phyloP scores from a whole-genome alignment of 345 rosid genomes.

The Gossypium rotundifolium region DNA sequence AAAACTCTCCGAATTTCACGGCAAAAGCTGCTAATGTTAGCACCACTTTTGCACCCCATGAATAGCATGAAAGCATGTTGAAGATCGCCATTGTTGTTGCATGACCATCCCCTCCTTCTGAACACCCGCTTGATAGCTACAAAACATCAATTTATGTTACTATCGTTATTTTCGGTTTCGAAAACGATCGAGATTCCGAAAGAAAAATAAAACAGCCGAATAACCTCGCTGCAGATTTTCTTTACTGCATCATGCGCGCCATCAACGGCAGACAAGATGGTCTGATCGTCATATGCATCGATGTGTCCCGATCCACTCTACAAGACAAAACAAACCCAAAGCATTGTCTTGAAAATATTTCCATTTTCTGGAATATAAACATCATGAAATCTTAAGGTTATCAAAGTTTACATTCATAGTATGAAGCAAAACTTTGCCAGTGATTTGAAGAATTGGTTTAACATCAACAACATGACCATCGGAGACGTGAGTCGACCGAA shows the following conservation, averaged over 20 bases:
- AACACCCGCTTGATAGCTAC: conserved; percentile 42
- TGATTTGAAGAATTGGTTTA: conserved; percentile 27
- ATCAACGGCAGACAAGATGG: conserved; percentile 4
- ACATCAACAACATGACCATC: conserved; percentile 38
- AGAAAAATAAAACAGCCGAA: no score
- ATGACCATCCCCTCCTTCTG: conserved; percentile 30
- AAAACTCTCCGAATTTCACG: conserved; percentile 39
- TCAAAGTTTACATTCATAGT: conserved; percentile 24
- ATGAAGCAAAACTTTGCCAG: conserved; percentile 27
- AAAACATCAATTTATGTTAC: background rate
- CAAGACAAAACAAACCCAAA: background rate
- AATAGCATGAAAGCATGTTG: conserved; percentile 28
- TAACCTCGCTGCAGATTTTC: conserved; percentile 42
- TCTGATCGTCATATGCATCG: conserved; percentile 15
- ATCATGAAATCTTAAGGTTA: background rate
- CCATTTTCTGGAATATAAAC: no score
- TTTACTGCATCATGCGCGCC: conserved; percentile 31
- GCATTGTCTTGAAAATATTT: background rate
- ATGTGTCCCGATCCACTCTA: conserved; percentile 20
- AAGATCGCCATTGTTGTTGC: conserved; percentile 33
- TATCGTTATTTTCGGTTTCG: no score
- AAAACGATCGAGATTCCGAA: no score
- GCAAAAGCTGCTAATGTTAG: conserved; percentile 43
- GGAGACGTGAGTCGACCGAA: conserved; percentile 38
- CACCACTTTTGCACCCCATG: conserved; percentile 49